Conservation (phyloP, 495 filamentous ascomycete species). For the Pyrenula massariospora region DNA sequence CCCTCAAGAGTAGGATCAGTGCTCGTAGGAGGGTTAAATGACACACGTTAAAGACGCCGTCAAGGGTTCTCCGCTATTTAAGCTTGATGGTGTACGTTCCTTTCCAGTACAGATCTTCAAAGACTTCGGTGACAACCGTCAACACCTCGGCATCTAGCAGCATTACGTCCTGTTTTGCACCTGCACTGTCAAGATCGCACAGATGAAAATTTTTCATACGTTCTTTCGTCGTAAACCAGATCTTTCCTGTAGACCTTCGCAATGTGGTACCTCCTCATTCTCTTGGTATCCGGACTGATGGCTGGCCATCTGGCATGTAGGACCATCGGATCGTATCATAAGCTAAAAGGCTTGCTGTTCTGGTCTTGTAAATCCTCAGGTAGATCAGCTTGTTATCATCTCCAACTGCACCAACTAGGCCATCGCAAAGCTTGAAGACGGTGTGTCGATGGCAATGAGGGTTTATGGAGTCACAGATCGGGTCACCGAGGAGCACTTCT, state of each 20-base stretch:
- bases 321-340: constrained; percentile 89
- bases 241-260: constrained; percentile 80
- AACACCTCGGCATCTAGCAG: constrained; percentile 90
- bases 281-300: constrained; percentile 60
- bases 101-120: constrained; percentile 63
- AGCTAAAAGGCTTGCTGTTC: constrained; percentile 70
- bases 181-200: constrained; percentile 95
- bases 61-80: constrained; percentile 90
- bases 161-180: constrained; percentile 70
- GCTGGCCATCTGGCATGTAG: constrained; percentile 80
- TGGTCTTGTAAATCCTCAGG: constrained; percentile 76
- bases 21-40: no score
- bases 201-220: constrained; percentile 96
- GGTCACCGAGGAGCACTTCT: constrained; percentile 47
- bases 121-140: constrained; percentile 72
- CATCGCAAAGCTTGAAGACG: constrained; percentile 66
- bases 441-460: constrained; percentile 83
- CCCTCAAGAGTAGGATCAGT: no score
- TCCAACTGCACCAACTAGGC: constrained; percentile 80
- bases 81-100: constrained; percentile 62
- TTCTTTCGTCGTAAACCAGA: constrained; percentile 76
- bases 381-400: constrained; percentile 89
- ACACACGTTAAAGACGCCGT: constrained; percentile 82
- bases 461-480: constrained; percentile 72
- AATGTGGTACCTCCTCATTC: constrained; percentile 80